Evolutionary conservation across 139 green algal genomes (phyloP), one percentile per base, ranked within the genome.

Genomic region (Chlamydomonas eustigma): DNA sequence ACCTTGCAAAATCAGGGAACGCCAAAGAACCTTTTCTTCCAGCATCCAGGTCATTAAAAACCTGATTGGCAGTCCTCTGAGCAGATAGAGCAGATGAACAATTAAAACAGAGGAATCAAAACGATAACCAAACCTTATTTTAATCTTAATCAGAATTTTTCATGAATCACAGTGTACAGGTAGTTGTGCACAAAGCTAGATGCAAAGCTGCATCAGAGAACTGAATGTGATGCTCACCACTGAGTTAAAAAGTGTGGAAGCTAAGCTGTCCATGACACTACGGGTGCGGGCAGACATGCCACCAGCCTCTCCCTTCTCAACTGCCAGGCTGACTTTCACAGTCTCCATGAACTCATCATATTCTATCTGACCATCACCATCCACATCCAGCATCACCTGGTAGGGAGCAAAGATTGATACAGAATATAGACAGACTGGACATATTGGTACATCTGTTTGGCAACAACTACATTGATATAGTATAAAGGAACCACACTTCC

Each of bases 311-410:
- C 25, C 18, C 24, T 32, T 39, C 69, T 84, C 79, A 24, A 75
- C 79, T 0, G 35, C 58, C n/a, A 75, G 37, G 74, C 69, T 73
- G 34, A 39, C 58, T 34, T 76, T 70, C 51, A 73, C 79, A 18
- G 75, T 67, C 12, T 22, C 25, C 37, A 84, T 24, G 50, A 88
- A 83, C 73, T 88, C 79, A 30, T 78, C 44, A 30, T 80, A 81
- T 3, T 74, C 77, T 35, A 88, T 77, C 18, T 69, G 18, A 30
- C 79, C 79, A 39, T 85, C 79, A 28, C 69, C 58, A 52, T 88
- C 76, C 2, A 73, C 8, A 63, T 88, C 83, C 34, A 88, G 67
- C 76, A 85, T 81, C 6, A 72, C 77, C 72, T 80, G 76, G 1
- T 51, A 36, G 74, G 58, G 73, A n/a, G n/a, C n/a, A n/a, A n/a